These are phyloP conservation scores for Malus asiatica DNA, from an alignment of 306 rosid genomes.

Conservation along the genomic window DNA sequence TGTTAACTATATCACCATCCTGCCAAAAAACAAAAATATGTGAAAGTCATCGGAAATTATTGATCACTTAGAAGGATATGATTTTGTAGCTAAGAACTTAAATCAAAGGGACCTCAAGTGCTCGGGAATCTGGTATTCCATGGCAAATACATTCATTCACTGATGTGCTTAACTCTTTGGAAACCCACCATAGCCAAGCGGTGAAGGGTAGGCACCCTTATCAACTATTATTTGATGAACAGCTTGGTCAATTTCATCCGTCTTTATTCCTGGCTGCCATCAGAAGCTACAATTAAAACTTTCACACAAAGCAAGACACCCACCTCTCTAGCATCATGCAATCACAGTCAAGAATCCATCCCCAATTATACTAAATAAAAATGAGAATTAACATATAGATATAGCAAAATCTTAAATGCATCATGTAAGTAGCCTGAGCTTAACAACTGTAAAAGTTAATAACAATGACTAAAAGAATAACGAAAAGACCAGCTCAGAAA, in stretches of 20 bases:
- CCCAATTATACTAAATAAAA: neutral
- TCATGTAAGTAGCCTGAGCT: neutral
- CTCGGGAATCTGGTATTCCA: constrained; percentile 87
- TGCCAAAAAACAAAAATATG: constrained; percentile 26
- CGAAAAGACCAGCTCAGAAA: neutral
- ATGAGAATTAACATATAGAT: neutral
- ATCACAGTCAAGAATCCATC: constrained; percentile 3
- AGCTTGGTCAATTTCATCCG: constrained; percentile 89
- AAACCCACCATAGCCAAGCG: constrained; percentile 90
- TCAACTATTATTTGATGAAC: constrained; percentile 95
- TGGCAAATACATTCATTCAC: constrained; percentile 96
- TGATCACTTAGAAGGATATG: neutral
- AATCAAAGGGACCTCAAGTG: constrained; percentile 55
- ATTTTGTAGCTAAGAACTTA: constrained; percentile 11
- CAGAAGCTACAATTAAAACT: constrained; percentile 37
- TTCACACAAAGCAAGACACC: constrained; percentile 5
- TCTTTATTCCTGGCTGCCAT: constrained; percentile 92
- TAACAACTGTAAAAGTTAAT: neutral
- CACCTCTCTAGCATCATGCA: neutral
- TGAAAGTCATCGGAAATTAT: neutral
- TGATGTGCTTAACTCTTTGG: constrained; percentile 97
- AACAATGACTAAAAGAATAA: neutral
- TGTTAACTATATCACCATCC: constrained; percentile 95
- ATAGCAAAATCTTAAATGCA: neutral
- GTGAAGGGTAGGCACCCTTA: constrained; percentile 93